These are phyloP conservation scores for Ottelia alismoides DNA, from an alignment of 106 monocot genomes.

Conservation along the genomic window DNA sequence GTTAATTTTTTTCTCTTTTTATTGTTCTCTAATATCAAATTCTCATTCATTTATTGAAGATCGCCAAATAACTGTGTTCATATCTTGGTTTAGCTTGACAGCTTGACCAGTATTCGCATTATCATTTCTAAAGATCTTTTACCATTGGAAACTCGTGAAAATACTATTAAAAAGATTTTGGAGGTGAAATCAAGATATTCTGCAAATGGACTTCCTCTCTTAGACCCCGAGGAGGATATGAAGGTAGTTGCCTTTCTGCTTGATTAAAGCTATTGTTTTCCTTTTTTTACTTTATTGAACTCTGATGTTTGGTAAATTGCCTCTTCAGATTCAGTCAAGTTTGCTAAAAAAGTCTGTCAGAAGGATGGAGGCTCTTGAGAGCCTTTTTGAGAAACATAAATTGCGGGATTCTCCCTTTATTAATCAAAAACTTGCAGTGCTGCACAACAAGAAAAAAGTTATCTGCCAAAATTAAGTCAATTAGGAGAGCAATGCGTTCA, in stretches of 20 bases:
- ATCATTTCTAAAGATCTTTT: slow-evolving; percentile 79
- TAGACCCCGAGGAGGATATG: slow-evolving; percentile 97
- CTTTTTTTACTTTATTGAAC: no score
- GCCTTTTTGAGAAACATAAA: slow-evolving; percentile 73
- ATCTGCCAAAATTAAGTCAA: slow-evolving; percentile 64
- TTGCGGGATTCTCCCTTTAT: slow-evolving; percentile 67
- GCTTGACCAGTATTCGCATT: slow-evolving; percentile 56
- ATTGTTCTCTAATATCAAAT: no score
- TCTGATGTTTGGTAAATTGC: no score
- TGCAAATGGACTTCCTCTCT: slow-evolving; percentile 65
- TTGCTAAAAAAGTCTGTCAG: slow-evolving; percentile 55
- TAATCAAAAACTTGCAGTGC: slow-evolving; percentile 67
- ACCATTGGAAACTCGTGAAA: slow-evolving; percentile 56
- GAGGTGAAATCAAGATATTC: slow-evolving; percentile 54
- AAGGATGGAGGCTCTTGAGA: slow-evolving; percentile 87
- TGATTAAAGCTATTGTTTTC: not conserved
- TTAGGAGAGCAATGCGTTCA: slow-evolving; percentile 58
- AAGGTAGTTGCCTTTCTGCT: slow-evolving; percentile 20
- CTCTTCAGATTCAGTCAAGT: slow-evolving; percentile 65
- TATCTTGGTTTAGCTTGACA: slow-evolving; percentile 35
- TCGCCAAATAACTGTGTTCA: not conserved
- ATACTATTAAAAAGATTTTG: slow-evolving; percentile 51
- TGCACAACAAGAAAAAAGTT: slow-evolving; percentile 81
- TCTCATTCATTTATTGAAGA: not conserved
- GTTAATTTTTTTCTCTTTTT: slow-evolving; percentile 20